phyloP scores from a whole-genome alignment of 345 rosid genomes.

The Brassica juncea region DNA sequence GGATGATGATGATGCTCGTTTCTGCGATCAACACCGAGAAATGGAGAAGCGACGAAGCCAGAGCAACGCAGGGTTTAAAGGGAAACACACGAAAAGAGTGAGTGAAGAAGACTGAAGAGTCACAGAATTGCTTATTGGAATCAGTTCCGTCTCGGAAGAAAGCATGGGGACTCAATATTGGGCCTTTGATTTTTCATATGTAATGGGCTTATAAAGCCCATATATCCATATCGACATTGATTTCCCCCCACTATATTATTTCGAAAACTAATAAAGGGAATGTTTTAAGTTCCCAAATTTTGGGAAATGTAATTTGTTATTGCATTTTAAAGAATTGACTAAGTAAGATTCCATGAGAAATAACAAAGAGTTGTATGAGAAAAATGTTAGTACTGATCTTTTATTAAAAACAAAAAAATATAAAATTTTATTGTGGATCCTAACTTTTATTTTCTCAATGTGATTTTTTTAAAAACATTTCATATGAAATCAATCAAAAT shows the following conservation, averaged over 20 bases:
- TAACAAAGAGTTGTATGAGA: too few species aligned
- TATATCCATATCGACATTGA: not conserved
- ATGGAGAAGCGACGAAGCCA: slow-evolving; percentile 8
- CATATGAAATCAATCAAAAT: not conserved
- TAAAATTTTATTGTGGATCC: too few species aligned
- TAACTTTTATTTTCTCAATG: not conserved
- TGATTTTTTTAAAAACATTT: not conserved
- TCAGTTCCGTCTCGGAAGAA: not conserved
- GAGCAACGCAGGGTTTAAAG: not conserved
- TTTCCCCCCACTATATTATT: too few species aligned
- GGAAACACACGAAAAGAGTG: slow-evolving; percentile 3
- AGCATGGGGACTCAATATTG: not conserved
- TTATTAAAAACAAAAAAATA: not conserved
- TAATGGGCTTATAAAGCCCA: slow-evolving; percentile 5
- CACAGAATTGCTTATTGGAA: not conserved
- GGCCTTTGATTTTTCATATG: not conserved
- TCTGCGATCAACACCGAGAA: slow-evolving; percentile 13
- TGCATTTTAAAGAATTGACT: not conserved
- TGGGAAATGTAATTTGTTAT: not conserved
- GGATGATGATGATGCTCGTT: not conserved
- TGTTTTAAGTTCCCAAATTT: not conserved
- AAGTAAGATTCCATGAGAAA: not conserved
- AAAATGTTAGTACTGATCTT: not conserved
- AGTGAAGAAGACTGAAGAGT: slow-evolving; percentile 29
- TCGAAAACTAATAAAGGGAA: not conserved